Base-by-base conservation (phyloP, 768 basidiomycete genomes). In the Boletus sp. region DNA sequence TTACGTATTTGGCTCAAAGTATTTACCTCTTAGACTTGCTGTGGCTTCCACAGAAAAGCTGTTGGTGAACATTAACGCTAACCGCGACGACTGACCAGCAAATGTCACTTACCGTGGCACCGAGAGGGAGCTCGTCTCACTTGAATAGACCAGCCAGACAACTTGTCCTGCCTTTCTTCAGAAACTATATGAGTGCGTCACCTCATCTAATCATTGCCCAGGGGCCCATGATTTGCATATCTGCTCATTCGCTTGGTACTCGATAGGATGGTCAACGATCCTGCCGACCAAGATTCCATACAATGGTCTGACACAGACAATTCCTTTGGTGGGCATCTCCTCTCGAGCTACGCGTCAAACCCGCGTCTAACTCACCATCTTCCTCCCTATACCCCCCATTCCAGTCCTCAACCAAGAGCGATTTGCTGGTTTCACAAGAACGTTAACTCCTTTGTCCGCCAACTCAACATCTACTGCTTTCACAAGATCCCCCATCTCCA, bases 391-490 rank as follows among this genome's bases (percentile, higher is more conserved):
- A 15, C 20, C 2, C 30, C 9, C 50, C 20, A 18, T 24, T 14
- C 9, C 66, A 97, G 95, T 98, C 30, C 84, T 92, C 37, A 91
- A 96, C 72, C 90, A 92, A 64, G 93, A 96, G 70, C 86, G 86
- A 30, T 92, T 98, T 83, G 86, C 42, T 98, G 90, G 86, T 99
- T 98, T 85, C 97, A 98, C 75, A 86, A 89, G 58, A 97, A 96
- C 71, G 98, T 97, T 74, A 92, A 91, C 12, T 92, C 90, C 67
- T 96, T 97, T 70, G 92, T 95, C 52, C 86, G 94, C 62, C 94
- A 96, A 69, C 81, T 95, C 61, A 95, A 96, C 79, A 95, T 95
- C 90, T 96, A 94, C 67, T 92, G 92, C 29, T 96, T 95, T 73
- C 92, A 93, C 76, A 95, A 95, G 76, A 92, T 98, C 47, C 95